A percentile compares a stretch with the other conserved stretches of the same genome.
Evolutionary conservation across 306 rosid genomes (phyloP).

Genomic region (Prinsepia uniflora): DNA sequence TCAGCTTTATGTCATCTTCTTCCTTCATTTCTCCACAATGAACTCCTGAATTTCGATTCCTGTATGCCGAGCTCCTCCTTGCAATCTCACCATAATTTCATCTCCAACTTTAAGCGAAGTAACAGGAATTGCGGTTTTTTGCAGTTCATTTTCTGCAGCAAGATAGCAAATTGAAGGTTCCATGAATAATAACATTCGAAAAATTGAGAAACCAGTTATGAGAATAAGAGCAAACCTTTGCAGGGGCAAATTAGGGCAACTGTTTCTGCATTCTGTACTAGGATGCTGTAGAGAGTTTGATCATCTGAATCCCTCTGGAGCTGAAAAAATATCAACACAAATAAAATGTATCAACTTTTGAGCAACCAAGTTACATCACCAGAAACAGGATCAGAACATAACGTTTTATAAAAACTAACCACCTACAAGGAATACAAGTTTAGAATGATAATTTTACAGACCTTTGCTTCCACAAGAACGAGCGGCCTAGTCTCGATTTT

Average conservation of each 20-base stretch:
- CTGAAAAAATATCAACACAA: background rate
- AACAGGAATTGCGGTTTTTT: constrained; percentile 56
- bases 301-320: constrained; percentile 47
- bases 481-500: constrained; percentile 86
- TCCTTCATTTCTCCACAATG: constrained; percentile 67
- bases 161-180: constrained; percentile 6
- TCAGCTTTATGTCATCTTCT: constrained; percentile 10
- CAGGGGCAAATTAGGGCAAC: constrained; percentile 64
- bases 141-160: constrained; percentile 38
- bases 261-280: constrained; percentile 85
- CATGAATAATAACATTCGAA: background rate
- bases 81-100: constrained; percentile 63
- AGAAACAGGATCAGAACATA: background rate
- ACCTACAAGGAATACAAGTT: background rate
- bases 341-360: background rate
- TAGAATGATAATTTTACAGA: constrained; percentile 7
- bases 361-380: background rate
- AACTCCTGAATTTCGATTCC: constrained; percentile 94
- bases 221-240: constrained; percentile 40
- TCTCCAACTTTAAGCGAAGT: constrained; percentile 76
- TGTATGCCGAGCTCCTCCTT: constrained; percentile 87
- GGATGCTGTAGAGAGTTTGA: constrained; percentile 59
- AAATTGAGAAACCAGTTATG: background rate
- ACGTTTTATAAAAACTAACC: background rate
- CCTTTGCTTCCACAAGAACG: constrained; percentile 90